Conservation (phyloP, 2,329 filamentous ascomycete genomes). For the Bipolaris cookei region DNA sequence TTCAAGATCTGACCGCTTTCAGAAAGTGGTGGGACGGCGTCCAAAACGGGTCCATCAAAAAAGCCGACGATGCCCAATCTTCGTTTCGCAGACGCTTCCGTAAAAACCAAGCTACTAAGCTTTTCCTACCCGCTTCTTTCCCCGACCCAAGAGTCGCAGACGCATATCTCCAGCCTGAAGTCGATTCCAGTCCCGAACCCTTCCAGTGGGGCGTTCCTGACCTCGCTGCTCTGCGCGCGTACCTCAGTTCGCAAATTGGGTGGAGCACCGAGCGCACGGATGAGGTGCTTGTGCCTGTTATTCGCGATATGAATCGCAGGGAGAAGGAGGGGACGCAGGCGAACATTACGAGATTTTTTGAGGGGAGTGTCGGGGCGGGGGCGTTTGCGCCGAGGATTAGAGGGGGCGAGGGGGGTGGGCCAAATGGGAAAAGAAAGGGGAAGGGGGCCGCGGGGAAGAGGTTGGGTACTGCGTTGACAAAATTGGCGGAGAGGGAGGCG, state of each 20-base stretch:
- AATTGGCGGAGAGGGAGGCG: constrained; percentile 38
- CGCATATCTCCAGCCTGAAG: constrained; percentile 85
- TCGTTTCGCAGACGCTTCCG: constrained; percentile 86
- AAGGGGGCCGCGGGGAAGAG: constrained; percentile 42
- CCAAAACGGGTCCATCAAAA: constrained; percentile 69
- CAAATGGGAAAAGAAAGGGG: constrained; percentile 59
- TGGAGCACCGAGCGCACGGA: constrained; percentile 93
- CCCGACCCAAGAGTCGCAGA: constrained; percentile 78
- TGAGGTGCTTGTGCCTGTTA: constrained; percentile 93
- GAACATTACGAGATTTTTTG: constrained; percentile 94
- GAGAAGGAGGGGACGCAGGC: constrained; percentile 90
- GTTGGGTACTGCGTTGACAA: constrained; percentile 42
- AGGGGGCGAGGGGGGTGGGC: constrained; percentile 55
- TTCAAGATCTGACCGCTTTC: constrained; percentile 76
- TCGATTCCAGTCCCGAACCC: constrained; percentile 75
- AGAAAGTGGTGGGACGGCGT: constrained; percentile 85
- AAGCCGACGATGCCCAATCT: constrained; percentile 61
- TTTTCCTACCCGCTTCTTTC: constrained; percentile 83
- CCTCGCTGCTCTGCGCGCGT: constrained; percentile 80
- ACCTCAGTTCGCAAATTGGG: constrained; percentile 89
- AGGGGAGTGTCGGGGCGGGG: constrained; percentile 73
- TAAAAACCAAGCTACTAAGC: constrained; percentile 76
- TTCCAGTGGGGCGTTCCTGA: constrained; percentile 98
- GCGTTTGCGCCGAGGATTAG: constrained; percentile 74
- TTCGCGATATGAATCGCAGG: constrained; percentile 90